Evolutionary conservation across 2,329 filamentous ascomycete genomes (phyloP).

Genomic region (Microdochium paspali): DNA sequence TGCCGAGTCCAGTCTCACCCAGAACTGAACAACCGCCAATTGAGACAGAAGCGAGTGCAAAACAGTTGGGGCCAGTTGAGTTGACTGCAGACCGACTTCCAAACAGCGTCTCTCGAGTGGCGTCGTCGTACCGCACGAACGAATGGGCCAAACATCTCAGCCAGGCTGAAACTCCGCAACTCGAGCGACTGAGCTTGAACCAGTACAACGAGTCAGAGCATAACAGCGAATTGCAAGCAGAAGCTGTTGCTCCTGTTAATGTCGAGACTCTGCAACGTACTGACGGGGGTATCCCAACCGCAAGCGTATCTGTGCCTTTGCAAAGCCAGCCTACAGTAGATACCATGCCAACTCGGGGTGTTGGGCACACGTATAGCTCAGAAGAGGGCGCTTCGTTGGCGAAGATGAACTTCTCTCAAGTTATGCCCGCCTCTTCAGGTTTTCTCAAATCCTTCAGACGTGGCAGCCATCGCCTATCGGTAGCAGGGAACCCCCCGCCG

Average conservation of each 20-base stretch:
- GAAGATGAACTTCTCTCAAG: no score
- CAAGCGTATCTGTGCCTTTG: constrained; percentile 17
- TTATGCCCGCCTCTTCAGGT: no score
- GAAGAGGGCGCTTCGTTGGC: no score
- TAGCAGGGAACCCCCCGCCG: constrained; percentile 4
- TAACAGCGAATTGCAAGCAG: constrained; percentile 14
- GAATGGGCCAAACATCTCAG: constrained; percentile 93
- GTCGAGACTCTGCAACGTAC: constrained; percentile 58
- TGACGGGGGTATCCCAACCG: constrained; percentile 35
- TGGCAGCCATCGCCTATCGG: background rate
- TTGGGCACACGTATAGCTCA: no score
- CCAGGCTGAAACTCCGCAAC: constrained; percentile 62
- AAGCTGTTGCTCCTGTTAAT: constrained; percentile 52
- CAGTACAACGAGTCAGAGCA: constrained; percentile 22
- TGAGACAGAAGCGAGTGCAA: constrained; percentile 20
- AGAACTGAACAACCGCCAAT: background rate
- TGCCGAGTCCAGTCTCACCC: background rate
- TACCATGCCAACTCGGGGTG: background rate
- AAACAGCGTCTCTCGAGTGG: constrained; percentile 63
- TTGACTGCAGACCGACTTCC: constrained; percentile 57
- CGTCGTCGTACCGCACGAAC: constrained; percentile 79
- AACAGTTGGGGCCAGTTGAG: constrained; percentile 34
- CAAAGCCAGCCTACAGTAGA: background rate
- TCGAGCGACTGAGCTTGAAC: constrained; percentile 48
- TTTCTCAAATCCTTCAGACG: background rate